These are phyloP conservation scores for Funneliformis caledonium DNA, from an alignment of 371 early-diverging fungal species.

Conservation along the genomic window DNA sequence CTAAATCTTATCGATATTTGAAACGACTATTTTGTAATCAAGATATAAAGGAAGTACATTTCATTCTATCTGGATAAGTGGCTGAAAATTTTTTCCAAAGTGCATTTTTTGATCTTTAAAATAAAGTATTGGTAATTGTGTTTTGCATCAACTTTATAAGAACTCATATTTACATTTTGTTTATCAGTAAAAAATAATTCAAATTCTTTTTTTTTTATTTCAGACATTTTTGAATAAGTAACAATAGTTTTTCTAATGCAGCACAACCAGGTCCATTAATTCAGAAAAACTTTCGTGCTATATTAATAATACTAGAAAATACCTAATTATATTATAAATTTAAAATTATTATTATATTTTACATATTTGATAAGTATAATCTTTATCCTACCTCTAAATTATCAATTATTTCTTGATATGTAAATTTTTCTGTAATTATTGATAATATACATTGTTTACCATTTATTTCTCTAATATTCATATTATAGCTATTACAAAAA, in stretches of 20 bases:
- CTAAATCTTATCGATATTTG: not conserved
- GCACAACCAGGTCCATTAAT: not conserved
- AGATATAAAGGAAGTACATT: not conserved
- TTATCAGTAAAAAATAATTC: not conserved
- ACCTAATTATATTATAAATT: not conserved
- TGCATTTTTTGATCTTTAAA: not conserved
- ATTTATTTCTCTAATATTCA: no score
- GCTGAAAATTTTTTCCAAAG: constrained; percentile 15
- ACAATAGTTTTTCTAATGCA: not conserved
- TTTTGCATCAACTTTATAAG: no score
- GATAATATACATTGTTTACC: not conserved
- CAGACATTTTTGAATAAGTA: not conserved
- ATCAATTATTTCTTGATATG: not conserved
- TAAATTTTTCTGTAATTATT: constrained; percentile 5
- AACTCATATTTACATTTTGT: no score
- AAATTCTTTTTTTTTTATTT: not conserved
- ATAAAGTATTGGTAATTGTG: not conserved
- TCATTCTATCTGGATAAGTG: not conserved
- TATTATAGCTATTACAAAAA: no score
- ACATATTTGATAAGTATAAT: no score
- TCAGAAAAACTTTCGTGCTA: not conserved
- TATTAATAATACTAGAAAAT: not conserved
- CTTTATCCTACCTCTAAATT: not conserved
- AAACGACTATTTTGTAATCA: not conserved
- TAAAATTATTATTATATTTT: not conserved